Evolutionary conservation across 2,329 filamentous ascomycete genomes (phyloP), one percentile per base, ranked within the genome.

Genomic region (Fusarium subtropicale): DNA sequence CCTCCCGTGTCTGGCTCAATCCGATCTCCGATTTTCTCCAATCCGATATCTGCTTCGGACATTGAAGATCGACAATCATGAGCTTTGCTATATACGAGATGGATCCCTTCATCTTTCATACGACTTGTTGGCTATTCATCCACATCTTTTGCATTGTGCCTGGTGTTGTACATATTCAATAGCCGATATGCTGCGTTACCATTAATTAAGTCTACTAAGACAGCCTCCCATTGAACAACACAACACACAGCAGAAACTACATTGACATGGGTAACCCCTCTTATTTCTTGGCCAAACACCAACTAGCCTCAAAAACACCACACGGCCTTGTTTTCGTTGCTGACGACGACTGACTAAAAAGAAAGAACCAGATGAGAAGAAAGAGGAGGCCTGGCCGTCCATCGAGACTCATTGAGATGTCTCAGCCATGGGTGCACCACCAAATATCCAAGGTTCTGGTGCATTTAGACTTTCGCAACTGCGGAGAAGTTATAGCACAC

Each of bases 281-380:
- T 55, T 46, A 46, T 56, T 24, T 51, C 46, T 64, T 45, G 34
- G 45, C 67, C 67, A 71, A 68, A 45, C 58, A 68, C 16, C 55
- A 53, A 36, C 64, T 71, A 65, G 56, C 50, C 41, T 56, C 38
- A 31, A 61, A 66, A 66, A 50, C 60, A 46, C 42, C 51, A 41
- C 67, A 51, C 55, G 68, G 22, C 65, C 62, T 59, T 71, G 65
- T 66, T 69, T 71, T 73, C 45, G 66, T 69, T 68, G 72, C 72
- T 72, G 70, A 73, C 72, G 68, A 70, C 70, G 66, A 63, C 71
- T 56, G 50, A 46, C 53, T 50, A 41, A 41, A 41, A 41, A 52
- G 48, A 52, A 28, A 52, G 48, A 38, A 13, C 48, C 55, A 42
- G 63, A 65, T 58, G 33, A 45, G 45, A 62, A 56, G 47, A 68